Evolutionary conservation across 2,329 filamentous ascomycete genomes (phyloP), one percentile per base, ranked within the genome.

Genomic region (Emergomyces orientalis): DNA sequence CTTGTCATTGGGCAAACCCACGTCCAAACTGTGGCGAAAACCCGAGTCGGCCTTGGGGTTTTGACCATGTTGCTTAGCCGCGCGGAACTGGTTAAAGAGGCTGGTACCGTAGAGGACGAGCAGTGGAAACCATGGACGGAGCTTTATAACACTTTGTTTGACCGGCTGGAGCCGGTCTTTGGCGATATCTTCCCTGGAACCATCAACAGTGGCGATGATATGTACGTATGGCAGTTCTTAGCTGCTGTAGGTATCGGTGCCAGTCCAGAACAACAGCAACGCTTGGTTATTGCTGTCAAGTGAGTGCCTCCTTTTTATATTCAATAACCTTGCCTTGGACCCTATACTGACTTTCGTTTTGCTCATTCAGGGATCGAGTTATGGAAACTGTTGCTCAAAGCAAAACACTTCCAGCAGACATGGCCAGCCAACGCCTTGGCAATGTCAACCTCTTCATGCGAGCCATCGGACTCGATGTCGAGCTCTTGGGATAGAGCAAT

Each of bases 401-500:
- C 70, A 97, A 96, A 82, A 93, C 90, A 1, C 81, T 99, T 41
- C 93, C 94, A 22, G 83, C 87, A 19, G 89, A 94, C 63, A 90
- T 97, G 86, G 87, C 89, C 14, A 86, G 86, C 64, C 87, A 90
- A 73, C 87, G 93, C 64, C 81, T 96, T 63, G 88, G 88, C 63
- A 96, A 96, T 72, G 94, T 99, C 68, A 99, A 99, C 74, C 79
- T 99, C 62, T 99, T 99, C 76, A 97, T 99, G 92, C 88, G 91
- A 71, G 94, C 93, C 62, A 97, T 99, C 76, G 94, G 94, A n/a
- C 82, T 99, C 73, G 94, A 99, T 79, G 94, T 99, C 59, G 94
- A 97, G 67, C 75, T 87, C 69, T 80, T 88, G 66, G 83, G 83
- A 68, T 86, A 77, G 80, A 66, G 13, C 60, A 49, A 52, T 32